Conservation (phyloP, 2,329 filamentous ascomycete species). For the Sporothrix brunneoviolacea region DNA sequence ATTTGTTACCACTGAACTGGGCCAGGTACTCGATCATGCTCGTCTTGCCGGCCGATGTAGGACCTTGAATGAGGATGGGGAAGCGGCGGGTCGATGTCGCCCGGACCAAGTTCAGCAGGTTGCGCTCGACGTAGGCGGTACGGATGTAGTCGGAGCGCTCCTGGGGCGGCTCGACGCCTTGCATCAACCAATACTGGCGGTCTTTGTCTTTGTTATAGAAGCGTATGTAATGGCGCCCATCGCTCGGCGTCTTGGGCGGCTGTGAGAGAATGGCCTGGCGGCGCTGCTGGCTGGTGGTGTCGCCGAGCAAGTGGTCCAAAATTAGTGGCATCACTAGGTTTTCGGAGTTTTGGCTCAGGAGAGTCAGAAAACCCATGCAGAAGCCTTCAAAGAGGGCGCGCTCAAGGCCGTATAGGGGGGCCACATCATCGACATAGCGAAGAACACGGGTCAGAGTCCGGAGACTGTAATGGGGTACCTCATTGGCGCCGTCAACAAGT, state of each 20-base stretch:
- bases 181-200: slow-evolving; percentile 82
- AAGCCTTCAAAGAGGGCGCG: slow-evolving; percentile 91
- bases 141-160: slow-evolving; percentile 90
- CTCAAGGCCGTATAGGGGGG: slow-evolving; percentile 75
- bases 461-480: slow-evolving; percentile 94
- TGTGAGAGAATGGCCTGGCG: slow-evolving; percentile 67
- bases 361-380: slow-evolving; percentile 93
- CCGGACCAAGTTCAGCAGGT: slow-evolving; percentile 87
- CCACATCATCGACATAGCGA: slow-evolving; percentile 79
- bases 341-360: slow-evolving; percentile 78
- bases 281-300: slow-evolving; percentile 43
- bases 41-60: slow-evolving; percentile 95
- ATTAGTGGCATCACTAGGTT: slow-evolving; percentile 72
- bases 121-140: slow-evolving; percentile 89
- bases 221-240: slow-evolving; percentile 71
- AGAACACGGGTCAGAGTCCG: slow-evolving; percentile 86
- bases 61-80: slow-evolving; percentile 90
- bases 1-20: slow-evolving; percentile 93
- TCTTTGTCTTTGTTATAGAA: slow-evolving; percentile 60
- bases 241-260: slow-evolving; percentile 67
- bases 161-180: slow-evolving; percentile 60
- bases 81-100: slow-evolving; percentile 89
- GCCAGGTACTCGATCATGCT: slow-evolving; percentile 99
- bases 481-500: slow-evolving; percentile 89
- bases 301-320: slow-evolving; percentile 68